Evolutionary conservation across 2,329 filamentous ascomycete species (phyloP), one percentile per base, ranked within the genome.

Genomic region (Chrysosporium queenslandicum): DNA sequence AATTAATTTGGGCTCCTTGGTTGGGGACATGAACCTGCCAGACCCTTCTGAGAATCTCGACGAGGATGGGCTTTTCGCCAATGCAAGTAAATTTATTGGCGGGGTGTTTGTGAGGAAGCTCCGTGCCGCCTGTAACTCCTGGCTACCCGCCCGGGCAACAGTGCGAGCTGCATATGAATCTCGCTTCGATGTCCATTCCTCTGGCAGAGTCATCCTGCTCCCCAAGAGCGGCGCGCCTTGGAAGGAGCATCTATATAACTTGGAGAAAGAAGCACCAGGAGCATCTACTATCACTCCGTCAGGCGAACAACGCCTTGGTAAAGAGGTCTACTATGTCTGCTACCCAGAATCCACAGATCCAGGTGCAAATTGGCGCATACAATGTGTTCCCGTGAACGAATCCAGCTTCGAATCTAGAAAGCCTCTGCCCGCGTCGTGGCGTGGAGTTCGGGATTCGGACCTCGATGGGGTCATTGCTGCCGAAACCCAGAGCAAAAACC

Each of bases 241-340:
- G 92, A 92, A 94, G 68, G 91, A 97, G 64, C 92, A 98, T 68
- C 77, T 98, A 16, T 97, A 95, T 73, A 82, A 79, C 16, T 79
- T 97, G 25, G 92, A 98, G 71, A 77, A 77, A 60, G 77, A 83
- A 63, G 61, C 63, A 6, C 59, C 60, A 0, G 58, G 55, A 11
- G n/a, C 27, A 14, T 25, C 55, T 12, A 52, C 45, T 18, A 45
- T 14, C 23, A 20, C 36, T 18, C 27, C 48, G 2, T 46, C 27
- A 4, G 41, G 50, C 21, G 69, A 73, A 64, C 49, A 39, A 14
- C 23, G 27, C 4, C 27, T 51, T 7, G 67, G 67, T 52, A 64
- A 60, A 61, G 79, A 81, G 60, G 82, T 91, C 3, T 76, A 90
- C 47, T 97, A 96, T 65, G 90, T 95, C 12, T 75, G 97, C 23